Base-by-base conservation (phyloP, 2,329 filamentous ascomycete genomes). In the Metarhizium sp. region DNA sequence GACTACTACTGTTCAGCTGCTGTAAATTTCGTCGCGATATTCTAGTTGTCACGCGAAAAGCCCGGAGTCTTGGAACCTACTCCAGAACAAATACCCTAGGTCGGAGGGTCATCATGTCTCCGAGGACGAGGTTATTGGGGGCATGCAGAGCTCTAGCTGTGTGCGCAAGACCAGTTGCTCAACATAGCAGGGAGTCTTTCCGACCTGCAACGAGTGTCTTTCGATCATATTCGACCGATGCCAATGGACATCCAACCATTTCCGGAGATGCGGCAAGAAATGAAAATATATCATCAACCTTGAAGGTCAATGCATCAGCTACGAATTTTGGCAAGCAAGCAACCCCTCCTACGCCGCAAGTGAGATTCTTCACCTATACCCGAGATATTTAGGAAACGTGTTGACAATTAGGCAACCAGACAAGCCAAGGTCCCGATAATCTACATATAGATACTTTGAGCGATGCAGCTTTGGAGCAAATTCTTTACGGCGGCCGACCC, bases 381-480 rank as follows among this genome's bases (percentile, higher is more conserved):
- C 30, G 13, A 10, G 11, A 46, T 29, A 18, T 18, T 43, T 13
- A 16, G 29, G 25, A 51, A 6, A 16, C 38, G 38, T 49, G 32
- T 56, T 60, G 32, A 60, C 20, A 3, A 18, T 8, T 20, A 11
- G 45, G 34, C n/a, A 25, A 32, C 25, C 50, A 57, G 56, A 34
- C 40, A 40, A 53, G 32, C 38, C 36, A 38, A 1, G 16, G 6
- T 10, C 13, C 30, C 13, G 29, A 48, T 6, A 29, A 6, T 47
- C 61, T 62, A 40, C 57, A 58, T 13, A 58, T 62, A 25, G 60
- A 65, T 10, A 48, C 59, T 13, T 56, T 73, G 8, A 69, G 71
- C 56, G 71, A 73, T 61, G 67, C 67, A 46, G 63, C 65, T 11
- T 64, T 73, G 30, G 69, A 72, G 53, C 61, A 71, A 52, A 61